Percentiles rank a stretch among this genome's conserved stretches.
Evolutionary conservation across 1,284 basidiomycete genomes (phyloP).

Genomic region (Schizophyllum amplum): DNA sequence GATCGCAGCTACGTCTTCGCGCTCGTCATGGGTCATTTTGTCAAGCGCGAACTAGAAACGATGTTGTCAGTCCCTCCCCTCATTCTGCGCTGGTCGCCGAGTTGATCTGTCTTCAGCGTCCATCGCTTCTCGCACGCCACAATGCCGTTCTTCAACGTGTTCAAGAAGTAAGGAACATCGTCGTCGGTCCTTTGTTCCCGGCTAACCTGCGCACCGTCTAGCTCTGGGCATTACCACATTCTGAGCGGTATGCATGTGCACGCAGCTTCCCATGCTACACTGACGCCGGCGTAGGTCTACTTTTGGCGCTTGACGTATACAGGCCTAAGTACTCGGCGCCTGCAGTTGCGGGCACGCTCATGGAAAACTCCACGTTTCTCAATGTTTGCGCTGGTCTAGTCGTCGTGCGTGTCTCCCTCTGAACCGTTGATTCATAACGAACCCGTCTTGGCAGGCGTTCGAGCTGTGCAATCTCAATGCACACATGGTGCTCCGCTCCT

Average conservation of each 20-base stretch:
- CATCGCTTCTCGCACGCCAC: conserved; percentile 95
- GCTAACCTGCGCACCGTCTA: conserved; percentile 22
- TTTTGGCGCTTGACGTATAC: conserved; percentile 77
- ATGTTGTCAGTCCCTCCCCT: conserved; percentile 52
- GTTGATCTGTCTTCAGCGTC: conserved; percentile 39
- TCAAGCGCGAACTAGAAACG: conserved; percentile 92
- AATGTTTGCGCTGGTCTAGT: conserved; percentile 62
- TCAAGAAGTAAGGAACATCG: conserved; percentile 69
- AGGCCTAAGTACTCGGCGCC: conserved; percentile 60
- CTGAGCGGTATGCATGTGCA: conserved; percentile 49
- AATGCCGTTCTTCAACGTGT: conserved; percentile 84
- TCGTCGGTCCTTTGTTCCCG: background rate
- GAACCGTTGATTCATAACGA: background rate
- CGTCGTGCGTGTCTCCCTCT: conserved; percentile 47
- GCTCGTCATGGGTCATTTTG: conserved; percentile 81
- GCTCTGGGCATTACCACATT: conserved; percentile 85
- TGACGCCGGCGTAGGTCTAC: conserved; percentile 36
- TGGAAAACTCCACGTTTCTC: conserved; percentile 65
- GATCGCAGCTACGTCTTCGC: conserved; percentile 62
- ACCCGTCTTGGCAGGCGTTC: conserved; percentile 48
- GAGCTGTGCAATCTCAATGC: conserved; percentile 84
- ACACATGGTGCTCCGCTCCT: conserved; percentile 76
- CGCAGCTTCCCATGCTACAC: conserved; percentile 11
- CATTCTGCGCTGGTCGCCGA: background rate
- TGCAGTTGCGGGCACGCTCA: conserved; percentile 60